Base-by-base conservation (phyloP, 2,329 filamentous ascomycete species). In the Cordyceps fumosorosea region DNA sequence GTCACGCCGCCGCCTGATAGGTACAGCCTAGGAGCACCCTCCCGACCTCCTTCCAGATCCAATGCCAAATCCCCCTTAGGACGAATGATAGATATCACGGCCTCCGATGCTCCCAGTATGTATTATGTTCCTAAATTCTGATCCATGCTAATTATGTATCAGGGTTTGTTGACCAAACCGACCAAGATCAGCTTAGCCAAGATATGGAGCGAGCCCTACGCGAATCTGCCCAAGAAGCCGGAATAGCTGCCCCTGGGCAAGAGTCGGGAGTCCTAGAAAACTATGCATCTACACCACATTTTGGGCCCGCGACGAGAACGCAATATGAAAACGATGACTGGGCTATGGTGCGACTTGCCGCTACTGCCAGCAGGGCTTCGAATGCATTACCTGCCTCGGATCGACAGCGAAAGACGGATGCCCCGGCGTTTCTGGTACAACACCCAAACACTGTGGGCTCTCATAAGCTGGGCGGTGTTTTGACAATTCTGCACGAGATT, bases 401-500 rank as follows among this genome's bases (percentile, higher is more conserved):
- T 61, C 74, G 82, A 63, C 79, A 77, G 72, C 74, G 82, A 64
- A 47, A 53, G 5, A 59, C 64, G 14, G 71, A 69, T 24, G 72
- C 73, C 0, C 84, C 85, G 1, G 83, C 80, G 1, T 84, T 88
- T 64, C 71, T 88, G 22, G 63, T 78, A 0, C 70, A 72, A 48
- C 78, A 67, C 5, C 63, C 70, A 42, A 70, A 71, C 22, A 69
- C 73, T 5, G 65, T 67, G 0, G 70, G 70, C 0, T 67, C 71
- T 20, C 80, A 81, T 65, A 74, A 78, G 16, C 69, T 88, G 0
- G 83, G 81, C 1, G 80, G 78, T 0, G 70, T 87, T 3, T 66
- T 88, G 14, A 85, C 84, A 5, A 83, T 88, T 8, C 76, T 84
- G 45, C 82, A 87, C 67, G 76, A 81, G 61, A 87, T 88, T 26